A percentile compares a stretch with the other conserved stretches of the same genome.
Conservation (phyloP, 352 stramenopile species). For the Pythium coloratum region DNA sequence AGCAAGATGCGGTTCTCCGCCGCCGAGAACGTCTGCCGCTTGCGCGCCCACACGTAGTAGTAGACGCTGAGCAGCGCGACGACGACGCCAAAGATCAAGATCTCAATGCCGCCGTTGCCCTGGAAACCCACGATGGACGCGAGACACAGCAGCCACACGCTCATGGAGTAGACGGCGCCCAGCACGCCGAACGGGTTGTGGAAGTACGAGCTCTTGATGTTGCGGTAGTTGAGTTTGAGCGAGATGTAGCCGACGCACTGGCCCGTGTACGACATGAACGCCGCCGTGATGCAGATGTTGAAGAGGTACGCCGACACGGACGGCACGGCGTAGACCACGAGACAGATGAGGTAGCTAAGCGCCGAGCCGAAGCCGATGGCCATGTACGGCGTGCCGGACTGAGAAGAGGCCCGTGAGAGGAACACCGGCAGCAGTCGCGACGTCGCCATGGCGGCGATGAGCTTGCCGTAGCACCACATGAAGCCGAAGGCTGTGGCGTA, state of each 20-base stretch:
- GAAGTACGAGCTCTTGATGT: slow-evolving; percentile 22
- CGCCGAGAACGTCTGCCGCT: slow-evolving; percentile 25
- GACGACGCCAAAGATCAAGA: slow-evolving; percentile 16
- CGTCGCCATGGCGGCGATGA: slow-evolving; percentile 31
- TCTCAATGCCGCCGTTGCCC: slow-evolving; percentile 17
- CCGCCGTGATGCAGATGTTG: slow-evolving; percentile 23
- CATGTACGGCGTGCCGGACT: slow-evolving; percentile 29
- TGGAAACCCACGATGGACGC: slow-evolving; percentile 30
- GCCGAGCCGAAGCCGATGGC: slow-evolving; percentile 13
- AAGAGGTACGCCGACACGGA: slow-evolving; percentile 16
- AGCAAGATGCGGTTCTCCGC: slow-evolving; percentile 28
- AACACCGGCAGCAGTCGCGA: slow-evolving; percentile 25
- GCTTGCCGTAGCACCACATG: slow-evolving; percentile 33
- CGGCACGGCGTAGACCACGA: slow-evolving; percentile 25
- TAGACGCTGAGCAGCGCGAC: slow-evolving; percentile 18
- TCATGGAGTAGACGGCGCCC: slow-evolving; percentile 20
- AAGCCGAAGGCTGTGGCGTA: slow-evolving; percentile 38
- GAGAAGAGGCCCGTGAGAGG: slow-evolving; percentile 1
- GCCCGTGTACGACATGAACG: slow-evolving; percentile 29
- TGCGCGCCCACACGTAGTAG: slow-evolving; percentile 20
- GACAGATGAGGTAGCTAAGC: slow-evolving; percentile 26
- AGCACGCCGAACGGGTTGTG: slow-evolving; percentile 20
- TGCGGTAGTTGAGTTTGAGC: slow-evolving; percentile 24
- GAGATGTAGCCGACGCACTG: too few relatives aligned
- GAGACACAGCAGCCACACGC: slow-evolving; percentile 19